A percentile compares a stretch with the other conserved stretches of the same genome.
Conservation (phyloP, 345 rosid species). For the Salix suchowensis region DNA sequence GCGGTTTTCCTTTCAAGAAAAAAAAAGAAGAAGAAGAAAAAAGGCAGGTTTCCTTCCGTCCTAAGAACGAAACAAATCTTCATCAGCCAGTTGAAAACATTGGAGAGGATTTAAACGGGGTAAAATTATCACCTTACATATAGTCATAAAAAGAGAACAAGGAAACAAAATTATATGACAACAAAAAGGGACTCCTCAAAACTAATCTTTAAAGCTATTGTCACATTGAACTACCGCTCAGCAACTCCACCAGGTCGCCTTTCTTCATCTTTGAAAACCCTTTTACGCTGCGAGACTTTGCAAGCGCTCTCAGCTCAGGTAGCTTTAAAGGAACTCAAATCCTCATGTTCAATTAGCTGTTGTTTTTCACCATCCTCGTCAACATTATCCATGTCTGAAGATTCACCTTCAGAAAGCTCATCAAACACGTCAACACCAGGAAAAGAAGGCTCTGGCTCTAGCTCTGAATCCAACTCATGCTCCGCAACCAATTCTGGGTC, state of each 20-base stretch:
- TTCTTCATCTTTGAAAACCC: constrained; percentile 89
- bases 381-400: constrained; percentile 26
- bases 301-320: constrained; percentile 61
- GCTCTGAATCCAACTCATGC: constrained; percentile 29
- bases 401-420: constrained; percentile 27
- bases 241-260: constrained; percentile 53
- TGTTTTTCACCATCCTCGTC: constrained; percentile 29
- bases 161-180: constrained; percentile 1
- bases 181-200: constrained; percentile 13
- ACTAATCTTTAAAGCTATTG: constrained; percentile 8
- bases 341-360: constrained; percentile 23
- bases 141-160: not conserved
- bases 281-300: constrained; percentile 74
- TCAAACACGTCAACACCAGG: constrained; percentile 21
- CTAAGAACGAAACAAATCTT: not conserved
- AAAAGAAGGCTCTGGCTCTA: constrained; percentile 22
- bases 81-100: not conserved
- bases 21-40: not conserved
- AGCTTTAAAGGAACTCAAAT: constrained; percentile 62
- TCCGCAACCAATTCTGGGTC: constrained; percentile 24
- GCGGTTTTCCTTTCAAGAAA: not conserved
- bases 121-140: not conserved
- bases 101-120: not conserved
- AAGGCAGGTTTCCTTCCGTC: not conserved
- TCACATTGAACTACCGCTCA: constrained; percentile 31